Base-by-base conservation (phyloP, 179 eudicot genomes). In the Silene vulgaris region DNA sequence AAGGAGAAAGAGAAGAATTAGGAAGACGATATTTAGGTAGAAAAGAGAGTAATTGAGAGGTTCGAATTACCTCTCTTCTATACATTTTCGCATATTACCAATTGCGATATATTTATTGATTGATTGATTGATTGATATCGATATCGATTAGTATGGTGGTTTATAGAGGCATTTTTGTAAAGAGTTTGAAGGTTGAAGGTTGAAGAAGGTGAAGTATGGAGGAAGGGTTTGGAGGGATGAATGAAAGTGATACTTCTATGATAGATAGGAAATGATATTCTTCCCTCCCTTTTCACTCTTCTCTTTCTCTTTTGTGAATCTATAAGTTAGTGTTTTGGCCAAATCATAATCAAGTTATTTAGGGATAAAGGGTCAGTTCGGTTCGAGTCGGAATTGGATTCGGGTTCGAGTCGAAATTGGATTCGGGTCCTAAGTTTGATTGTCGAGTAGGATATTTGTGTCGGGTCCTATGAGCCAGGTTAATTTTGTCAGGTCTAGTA, bases 31-130 rank as follows among this genome's bases (percentile, higher is more conserved):
- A 59, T 23, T 72, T 85, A 80, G 81, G 82, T 68, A 85, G 72
- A 56, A 80, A 79, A 78, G 88, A 75, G 80, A 86, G 32, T 48
- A 83, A 54, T 30, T 82, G 85, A 54, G 82, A 74, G 6, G 82
- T 69, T 76, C 86, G 84, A 80, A 83, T 68, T 7, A 73, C 50
- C 50, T 59, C 65, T 19, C 65, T 73, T 32, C 75, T 73, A 57
- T 73, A 73, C 75, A 73, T 73, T 73, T 50, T 70, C 19, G 72
- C 56, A 40, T 69, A 69, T 40, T 69, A 69, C 29, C 45, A 64
- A 20, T 40, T 40, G 48, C 11, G 48, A 40, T 40, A 40, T 40
- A 26, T 64, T 12, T 3, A 26, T 28, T 2, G 13, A 29, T 29
- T 65, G 13, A 45, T 45, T 45, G 52, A 45, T 45, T 45, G 3